Base-by-base conservation (phyloP, 345 rosid genomes). In the Alliaria petiolata region DNA sequence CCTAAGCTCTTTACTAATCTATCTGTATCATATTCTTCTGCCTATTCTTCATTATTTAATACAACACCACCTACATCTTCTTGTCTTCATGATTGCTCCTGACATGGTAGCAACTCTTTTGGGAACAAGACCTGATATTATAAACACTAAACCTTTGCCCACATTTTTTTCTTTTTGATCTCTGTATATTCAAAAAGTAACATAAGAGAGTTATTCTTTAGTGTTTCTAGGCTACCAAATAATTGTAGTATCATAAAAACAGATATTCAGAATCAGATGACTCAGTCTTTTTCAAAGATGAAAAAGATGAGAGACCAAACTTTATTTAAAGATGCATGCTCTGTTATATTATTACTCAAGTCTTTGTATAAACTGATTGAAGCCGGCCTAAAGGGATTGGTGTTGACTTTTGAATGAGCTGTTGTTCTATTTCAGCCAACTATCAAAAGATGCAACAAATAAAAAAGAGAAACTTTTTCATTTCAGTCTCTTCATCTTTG, bases 1-100 rank as follows among this genome's bases (percentile, higher is more conserved):
- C 76, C 71, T 69, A 76, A 62, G 57, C 69, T 63, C 75, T n/a
- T 33, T 70, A 63, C 75, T 67, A 70, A 69, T 69, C 79, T 63
- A 76, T 70, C 76, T 76, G 79, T 76, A 70, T 76, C 70, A 69
- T 76, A 53, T 55, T 63, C 59, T 67, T 19, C 50, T 75, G 69
- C 67, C 62, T 62, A 34, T 4, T 42, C 33, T 42, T n/a, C 50
- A 14, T 76, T 69, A 55, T 62, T 69, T 62, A 54, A 19, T 69
- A 55, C 70, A 46, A 3, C n/a, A 26, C 17, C 22, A 47, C 39
- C 16, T 46, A 42, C 36, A 31, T 45, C 31, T 45, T 75, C 12
- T 26, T 53, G 14, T 47, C 68, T 65, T 56, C 70, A 69, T 69
- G 40, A 76, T 70, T 70, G 71, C 49, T 63, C 50, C 36, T 69